A percentile compares a stretch with the other conserved stretches of the same genome.
Conservation (phyloP, 805 yeast species). For the Candida adriatica region DNA sequence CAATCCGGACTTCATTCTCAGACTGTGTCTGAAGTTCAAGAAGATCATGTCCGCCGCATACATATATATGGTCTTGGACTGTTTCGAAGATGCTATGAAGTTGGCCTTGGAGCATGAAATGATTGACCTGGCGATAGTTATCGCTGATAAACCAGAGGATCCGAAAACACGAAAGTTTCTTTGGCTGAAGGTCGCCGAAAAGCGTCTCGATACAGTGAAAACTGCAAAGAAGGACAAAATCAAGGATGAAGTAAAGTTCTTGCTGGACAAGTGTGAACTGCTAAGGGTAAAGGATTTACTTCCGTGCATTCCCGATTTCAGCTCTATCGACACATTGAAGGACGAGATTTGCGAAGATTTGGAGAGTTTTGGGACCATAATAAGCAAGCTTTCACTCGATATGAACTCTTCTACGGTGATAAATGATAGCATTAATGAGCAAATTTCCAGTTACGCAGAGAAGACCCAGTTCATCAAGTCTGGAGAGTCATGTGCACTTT, state of each 20-base stretch:
- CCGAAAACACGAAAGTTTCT: constrained; percentile 54
- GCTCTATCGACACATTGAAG: constrained; percentile 75
- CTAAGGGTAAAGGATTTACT: constrained; percentile 73
- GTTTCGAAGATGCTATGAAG: constrained; percentile 75
- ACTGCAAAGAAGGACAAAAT: constrained; percentile 25
- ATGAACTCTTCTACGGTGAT: constrained; percentile 69
- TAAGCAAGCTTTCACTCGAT: constrained; percentile 60
- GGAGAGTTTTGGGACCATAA: constrained; percentile 61
- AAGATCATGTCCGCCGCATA: constrained; percentile 62
- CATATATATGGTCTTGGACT: constrained; percentile 59
- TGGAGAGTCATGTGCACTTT: constrained; percentile 73
- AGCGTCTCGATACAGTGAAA: constrained; percentile 22
- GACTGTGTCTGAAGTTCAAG: constrained; percentile 59
- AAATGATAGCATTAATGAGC: constrained; percentile 49
- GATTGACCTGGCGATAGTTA: constrained; percentile 48
- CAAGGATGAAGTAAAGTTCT: constrained; percentile 26
- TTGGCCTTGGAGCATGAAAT: constrained; percentile 60
- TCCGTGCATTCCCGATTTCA: constrained; percentile 78
- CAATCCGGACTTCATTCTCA: constrained; percentile 68
- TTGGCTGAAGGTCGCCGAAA: constrained; percentile 57
- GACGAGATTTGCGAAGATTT: constrained; percentile 78
- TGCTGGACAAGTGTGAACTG: constrained; percentile 38
- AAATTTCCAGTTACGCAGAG: constrained; percentile 46
- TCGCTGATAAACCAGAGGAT: constrained; percentile 51
- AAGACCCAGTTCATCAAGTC: constrained; percentile 68